These are phyloP conservation scores for Fusarium bulbicola DNA, from an alignment of 2,329 filamentous ascomycete genomes.

Conservation along the genomic window DNA sequence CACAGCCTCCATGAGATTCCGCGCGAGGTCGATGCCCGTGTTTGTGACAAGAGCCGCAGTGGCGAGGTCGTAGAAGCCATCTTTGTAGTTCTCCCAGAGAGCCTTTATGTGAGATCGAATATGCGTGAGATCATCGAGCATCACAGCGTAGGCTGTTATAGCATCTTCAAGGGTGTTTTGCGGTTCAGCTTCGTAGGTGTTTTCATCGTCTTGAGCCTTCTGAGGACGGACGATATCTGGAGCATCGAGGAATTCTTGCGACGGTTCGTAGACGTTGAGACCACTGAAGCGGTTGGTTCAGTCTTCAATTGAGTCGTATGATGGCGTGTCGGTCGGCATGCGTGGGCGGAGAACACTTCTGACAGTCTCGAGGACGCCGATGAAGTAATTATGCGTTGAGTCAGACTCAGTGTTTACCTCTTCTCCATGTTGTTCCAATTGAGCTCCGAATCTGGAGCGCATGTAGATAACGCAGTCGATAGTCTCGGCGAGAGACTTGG, in stretches of 20 bases:
- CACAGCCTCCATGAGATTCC: not conserved
- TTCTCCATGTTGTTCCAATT: not conserved
- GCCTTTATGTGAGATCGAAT: not conserved
- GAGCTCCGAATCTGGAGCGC: not conserved
- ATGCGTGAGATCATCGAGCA: constrained; percentile 43
- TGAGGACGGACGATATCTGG: not conserved
- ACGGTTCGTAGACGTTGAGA: not conserved
- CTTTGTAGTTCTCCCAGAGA: not conserved
- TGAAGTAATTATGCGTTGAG: not conserved
- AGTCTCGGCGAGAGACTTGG: not conserved
- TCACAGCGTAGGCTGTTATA: constrained; percentile 37
- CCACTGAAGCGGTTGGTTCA: not conserved
- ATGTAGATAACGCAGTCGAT: not conserved
- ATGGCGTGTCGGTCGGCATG: constrained; percentile 32
- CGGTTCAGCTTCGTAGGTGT: constrained; percentile 47
- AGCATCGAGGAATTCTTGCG: not conserved
- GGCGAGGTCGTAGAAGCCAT: not conserved
- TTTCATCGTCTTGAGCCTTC: not conserved
- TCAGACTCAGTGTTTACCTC: not conserved
- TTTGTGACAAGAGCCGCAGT: not conserved
- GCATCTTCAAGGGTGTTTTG: constrained; percentile 38
- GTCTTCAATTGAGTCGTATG: not conserved
- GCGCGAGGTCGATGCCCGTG: not conserved
- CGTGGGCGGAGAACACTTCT: constrained; percentile 42
- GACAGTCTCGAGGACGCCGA: constrained; percentile 47